A percentile compares a stretch with the other conserved stretches of the same genome.
Evolutionary conservation across 2,329 filamentous ascomycete species (phyloP).

Genomic region (Diatrype stigma): DNA sequence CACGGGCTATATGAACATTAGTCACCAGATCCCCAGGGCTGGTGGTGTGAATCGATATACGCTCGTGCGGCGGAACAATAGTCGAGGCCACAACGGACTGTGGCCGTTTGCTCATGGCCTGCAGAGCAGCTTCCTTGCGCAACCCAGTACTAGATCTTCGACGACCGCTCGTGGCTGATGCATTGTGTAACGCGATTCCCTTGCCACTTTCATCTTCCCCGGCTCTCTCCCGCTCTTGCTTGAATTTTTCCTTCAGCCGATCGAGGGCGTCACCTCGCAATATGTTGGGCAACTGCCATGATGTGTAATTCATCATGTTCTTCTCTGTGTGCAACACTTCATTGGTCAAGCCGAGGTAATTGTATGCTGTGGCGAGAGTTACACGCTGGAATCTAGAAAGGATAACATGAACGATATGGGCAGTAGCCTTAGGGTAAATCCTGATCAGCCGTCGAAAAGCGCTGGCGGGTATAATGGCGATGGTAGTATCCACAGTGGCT

Average conservation of each 20-base stretch:
- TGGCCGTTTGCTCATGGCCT: conserved; percentile 54
- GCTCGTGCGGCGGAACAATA: conserved; percentile 37
- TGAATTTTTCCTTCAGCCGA: conserved; percentile 89
- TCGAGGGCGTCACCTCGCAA: conserved; percentile 78
- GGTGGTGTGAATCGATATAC: conserved; percentile 43
- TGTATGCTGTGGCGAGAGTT: conserved; percentile 89
- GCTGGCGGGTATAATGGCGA: conserved; percentile 95
- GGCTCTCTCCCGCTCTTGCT: conserved; percentile 75
- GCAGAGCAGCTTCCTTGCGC: conserved; percentile 73
- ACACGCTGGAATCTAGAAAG: conserved; percentile 90
- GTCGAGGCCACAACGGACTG: conserved; percentile 39
- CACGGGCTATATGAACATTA: conserved; percentile 68
- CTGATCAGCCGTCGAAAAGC: conserved; percentile 89
- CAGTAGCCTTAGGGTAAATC: conserved; percentile 92
- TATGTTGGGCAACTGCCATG: conserved; percentile 86
- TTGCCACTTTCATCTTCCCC: conserved; percentile 79
- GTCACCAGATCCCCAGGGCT: conserved; percentile 76
- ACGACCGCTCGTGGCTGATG: conserved; percentile 56
- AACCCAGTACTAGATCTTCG: conserved; percentile 70
- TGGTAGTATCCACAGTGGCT: conserved; percentile 93
- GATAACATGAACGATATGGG: conserved; percentile 97
- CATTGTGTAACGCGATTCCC: conserved; percentile 92
- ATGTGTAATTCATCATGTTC: conserved; percentile 89
- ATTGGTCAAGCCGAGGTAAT: conserved; percentile 85
- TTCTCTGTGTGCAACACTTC: conserved; percentile 92